Conservation (phyloP, 2,329 filamentous ascomycete species). For the Fusarium foetens region DNA sequence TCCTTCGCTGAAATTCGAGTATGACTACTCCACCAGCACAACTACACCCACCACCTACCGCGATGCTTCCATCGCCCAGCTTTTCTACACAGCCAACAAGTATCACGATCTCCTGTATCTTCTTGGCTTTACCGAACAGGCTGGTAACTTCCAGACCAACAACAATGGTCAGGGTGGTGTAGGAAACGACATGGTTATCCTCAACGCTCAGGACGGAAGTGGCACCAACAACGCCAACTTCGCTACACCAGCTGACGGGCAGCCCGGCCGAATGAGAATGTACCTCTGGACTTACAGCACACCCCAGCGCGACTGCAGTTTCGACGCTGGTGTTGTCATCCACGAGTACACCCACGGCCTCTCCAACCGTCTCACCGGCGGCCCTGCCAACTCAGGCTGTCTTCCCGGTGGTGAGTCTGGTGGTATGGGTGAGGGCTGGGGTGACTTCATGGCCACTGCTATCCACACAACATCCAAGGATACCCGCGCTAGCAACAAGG, state of each 20-base stretch:
- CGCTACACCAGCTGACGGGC: constrained; percentile 62
- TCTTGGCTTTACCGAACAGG: constrained; percentile 66
- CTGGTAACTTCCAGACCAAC: constrained; percentile 69
- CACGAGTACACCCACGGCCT: constrained; percentile 68
- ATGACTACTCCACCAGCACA: constrained; percentile 51
- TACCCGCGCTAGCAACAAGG: constrained; percentile 57
- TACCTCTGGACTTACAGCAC: constrained; percentile 63
- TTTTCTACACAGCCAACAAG: constrained; percentile 69
- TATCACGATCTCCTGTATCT: constrained; percentile 69
- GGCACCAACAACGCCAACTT: constrained; percentile 69
- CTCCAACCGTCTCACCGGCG: constrained; percentile 68
- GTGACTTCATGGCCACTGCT: constrained; percentile 65
- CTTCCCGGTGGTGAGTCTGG: constrained; percentile 59
- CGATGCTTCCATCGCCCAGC: constrained; percentile 66
- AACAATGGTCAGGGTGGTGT: constrained; percentile 64
- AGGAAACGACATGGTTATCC: constrained; percentile 63
- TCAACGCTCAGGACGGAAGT: constrained; percentile 66
- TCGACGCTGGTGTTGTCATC: constrained; percentile 69
- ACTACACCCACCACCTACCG: constrained; percentile 55
- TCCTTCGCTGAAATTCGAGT: constrained; percentile 56
- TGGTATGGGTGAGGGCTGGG: constrained; percentile 69
- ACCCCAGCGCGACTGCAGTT: constrained; percentile 63
- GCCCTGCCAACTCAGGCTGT: constrained; percentile 63
- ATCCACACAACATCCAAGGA: constrained; percentile 57
- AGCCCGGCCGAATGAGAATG: constrained; percentile 66